Conservation (phyloP, 345 rosid species). For the Psidium guajava region DNA sequence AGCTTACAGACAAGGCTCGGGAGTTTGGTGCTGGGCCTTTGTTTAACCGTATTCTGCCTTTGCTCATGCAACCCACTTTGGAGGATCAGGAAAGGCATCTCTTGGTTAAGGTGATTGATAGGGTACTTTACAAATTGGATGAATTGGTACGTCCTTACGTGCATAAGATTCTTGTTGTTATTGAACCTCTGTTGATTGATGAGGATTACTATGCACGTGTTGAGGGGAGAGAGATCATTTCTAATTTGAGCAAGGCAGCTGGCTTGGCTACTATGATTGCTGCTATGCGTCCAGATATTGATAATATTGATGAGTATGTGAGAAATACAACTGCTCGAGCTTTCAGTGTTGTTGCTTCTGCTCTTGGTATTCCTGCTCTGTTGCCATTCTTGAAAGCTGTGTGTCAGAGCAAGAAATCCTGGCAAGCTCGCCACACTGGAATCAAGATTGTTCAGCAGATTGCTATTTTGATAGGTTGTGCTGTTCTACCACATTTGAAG, state of each 20-base stretch:
- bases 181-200: conserved; percentile 96
- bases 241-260: conserved; percentile 96
- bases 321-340: conserved; percentile 99
- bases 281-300: conserved; percentile 99
- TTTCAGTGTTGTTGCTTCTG: conserved; percentile 98
- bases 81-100: conserved; percentile 99
- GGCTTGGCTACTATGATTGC: conserved; percentile 99
- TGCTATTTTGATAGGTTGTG: conserved; percentile 95
- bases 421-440: conserved; percentile 99
- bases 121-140: conserved; percentile 87
- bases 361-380: conserved; percentile 92
- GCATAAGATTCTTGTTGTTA: conserved; percentile 97
- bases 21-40: conserved; percentile 97
- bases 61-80: conserved; percentile 97
- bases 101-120: conserved; percentile 92
- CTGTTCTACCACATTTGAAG: conserved; percentile 89
- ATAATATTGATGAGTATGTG: conserved; percentile 94
- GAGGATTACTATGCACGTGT: conserved; percentile 99
- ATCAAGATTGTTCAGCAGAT: conserved; percentile 99
- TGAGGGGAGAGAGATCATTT: conserved; percentile 97
- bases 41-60: conserved; percentile 75
- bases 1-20: conserved; percentile 94
- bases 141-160: conserved; percentile 96
- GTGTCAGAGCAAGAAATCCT: conserved; percentile 98
- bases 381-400: conserved; percentile 94